Conservation (phyloP, 2,329 filamentous ascomycete genomes). For the Microsporum canis region DNA sequence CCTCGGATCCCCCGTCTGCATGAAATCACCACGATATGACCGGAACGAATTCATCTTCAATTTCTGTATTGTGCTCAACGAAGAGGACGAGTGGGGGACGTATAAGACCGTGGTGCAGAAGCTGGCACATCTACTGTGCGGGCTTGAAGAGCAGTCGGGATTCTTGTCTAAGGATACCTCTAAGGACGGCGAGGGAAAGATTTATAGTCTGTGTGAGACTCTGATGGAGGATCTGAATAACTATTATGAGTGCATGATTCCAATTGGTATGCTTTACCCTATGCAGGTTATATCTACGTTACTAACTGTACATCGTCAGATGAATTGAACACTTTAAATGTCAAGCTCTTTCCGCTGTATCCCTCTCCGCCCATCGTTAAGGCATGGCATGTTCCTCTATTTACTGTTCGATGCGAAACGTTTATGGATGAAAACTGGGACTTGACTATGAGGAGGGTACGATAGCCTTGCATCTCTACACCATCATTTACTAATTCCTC, state of each 20-base stretch:
- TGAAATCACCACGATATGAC: constrained; percentile 68
- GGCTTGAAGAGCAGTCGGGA: constrained; percentile 81
- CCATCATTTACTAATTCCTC: background rate
- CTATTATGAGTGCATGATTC: constrained; percentile 97
- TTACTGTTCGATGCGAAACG: constrained; percentile 45
- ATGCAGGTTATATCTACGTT: background rate
- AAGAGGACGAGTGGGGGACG: constrained; percentile 57
- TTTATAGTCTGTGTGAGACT: constrained; percentile 66
- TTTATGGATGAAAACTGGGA: constrained; percentile 47
- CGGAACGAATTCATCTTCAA: constrained; percentile 99
- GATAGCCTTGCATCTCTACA: constrained; percentile 16
- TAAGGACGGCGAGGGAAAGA: constrained; percentile 39
- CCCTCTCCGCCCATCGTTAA: constrained; percentile 64
- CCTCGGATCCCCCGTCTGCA: constrained; percentile 79
- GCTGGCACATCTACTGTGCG: constrained; percentile 72
- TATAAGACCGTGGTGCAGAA: constrained; percentile 80
- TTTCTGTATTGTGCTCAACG: constrained; percentile 72
- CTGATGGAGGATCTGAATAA: constrained; percentile 90
- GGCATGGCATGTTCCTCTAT: constrained; percentile 82
- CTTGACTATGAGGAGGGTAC: constrained; percentile 40
- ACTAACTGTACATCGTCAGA: constrained; percentile 42
- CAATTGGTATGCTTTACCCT: constrained; percentile 55
- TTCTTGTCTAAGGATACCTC: constrained; percentile 50
- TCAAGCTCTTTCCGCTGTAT: constrained; percentile 85
- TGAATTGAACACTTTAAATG: constrained; percentile 86